phyloP scores from a whole-genome alignment of 805 yeast species.

The Candida odintsovae region DNA sequence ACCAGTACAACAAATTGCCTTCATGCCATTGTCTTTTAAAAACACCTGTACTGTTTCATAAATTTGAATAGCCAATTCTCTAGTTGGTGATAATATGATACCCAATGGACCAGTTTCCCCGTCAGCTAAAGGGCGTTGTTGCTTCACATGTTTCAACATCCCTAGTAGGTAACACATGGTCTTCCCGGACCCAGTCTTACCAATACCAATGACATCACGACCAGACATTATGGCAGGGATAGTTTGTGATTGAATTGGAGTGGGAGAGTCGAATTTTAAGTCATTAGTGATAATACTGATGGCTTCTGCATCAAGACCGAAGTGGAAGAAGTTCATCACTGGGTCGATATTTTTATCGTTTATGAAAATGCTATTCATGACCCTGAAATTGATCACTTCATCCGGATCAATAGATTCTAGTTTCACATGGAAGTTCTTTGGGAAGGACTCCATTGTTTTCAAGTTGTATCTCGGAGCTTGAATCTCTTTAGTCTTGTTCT shows the following conservation, averaged over 20 bases:
- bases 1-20: conserved; percentile 81
- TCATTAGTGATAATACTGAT: conserved; percentile 45
- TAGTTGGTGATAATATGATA: conserved; percentile 79
- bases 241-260: conserved; percentile 88
- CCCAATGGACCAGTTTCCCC: conserved; percentile 72
- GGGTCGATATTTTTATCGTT: conserved; percentile 40
- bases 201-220: conserved; percentile 85
- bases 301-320: conserved; percentile 65
- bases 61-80: conserved; percentile 88
- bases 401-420: conserved; percentile 40
- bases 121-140: conserved; percentile 47
- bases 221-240: conserved; percentile 90
- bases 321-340: conserved; percentile 68
- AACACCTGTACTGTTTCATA: conserved; percentile 59
- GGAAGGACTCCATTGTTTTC: conserved; percentile 45
- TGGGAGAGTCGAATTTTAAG: conserved; percentile 56
- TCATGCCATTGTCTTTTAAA: conserved; percentile 40
- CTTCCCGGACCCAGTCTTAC: conserved; percentile 96
- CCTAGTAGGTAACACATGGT: conserved; percentile 87
- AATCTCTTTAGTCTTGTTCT: conserved; percentile 44
- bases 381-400: conserved; percentile 60
- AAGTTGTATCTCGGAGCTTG: conserved; percentile 30
- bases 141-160: conserved; percentile 73
- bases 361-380: conserved; percentile 43
- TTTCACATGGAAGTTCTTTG: conserved; percentile 55